Conservation (phyloP, 495 filamentous ascomycete genomes). For the Aspergillus bridgeri region DNA sequence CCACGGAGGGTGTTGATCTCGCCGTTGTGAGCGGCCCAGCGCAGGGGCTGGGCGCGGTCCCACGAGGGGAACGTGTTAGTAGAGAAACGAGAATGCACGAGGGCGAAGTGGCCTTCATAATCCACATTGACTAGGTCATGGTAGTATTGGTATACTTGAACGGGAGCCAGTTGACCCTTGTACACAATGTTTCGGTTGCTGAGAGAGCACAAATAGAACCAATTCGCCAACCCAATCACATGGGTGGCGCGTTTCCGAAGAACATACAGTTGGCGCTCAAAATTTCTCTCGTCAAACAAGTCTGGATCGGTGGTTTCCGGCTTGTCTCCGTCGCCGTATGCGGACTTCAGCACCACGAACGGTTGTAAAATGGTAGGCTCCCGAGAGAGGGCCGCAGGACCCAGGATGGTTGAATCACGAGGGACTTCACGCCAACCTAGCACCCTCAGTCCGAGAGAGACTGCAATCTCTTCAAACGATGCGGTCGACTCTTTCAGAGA, state of each 20-base stretch:
- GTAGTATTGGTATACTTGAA: conserved; percentile 99
- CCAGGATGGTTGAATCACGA: conserved; percentile 85
- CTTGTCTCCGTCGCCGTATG: conserved; percentile 81
- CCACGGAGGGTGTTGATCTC: conserved; percentile 98
- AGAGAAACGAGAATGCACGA: conserved; percentile 97
- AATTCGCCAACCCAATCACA: conserved; percentile 92
- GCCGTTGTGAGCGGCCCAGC: conserved; percentile 98
- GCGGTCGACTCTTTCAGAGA: conserved; percentile 80
- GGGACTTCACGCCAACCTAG: conserved; percentile 97
- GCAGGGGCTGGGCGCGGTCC: conserved; percentile 95
- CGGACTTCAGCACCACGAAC: conserved; percentile 83
- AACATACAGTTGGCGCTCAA: conserved; percentile 92
- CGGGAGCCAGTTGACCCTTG: conserved; percentile 94
- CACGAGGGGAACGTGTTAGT: conserved; percentile 99
- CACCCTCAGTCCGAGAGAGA: conserved; percentile 80
- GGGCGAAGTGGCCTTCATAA: conserved; percentile 95
- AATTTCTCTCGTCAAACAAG: conserved; percentile 76
- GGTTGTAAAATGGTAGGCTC: conserved; percentile 95
- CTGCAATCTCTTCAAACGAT: conserved; percentile 88
- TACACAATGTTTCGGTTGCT: conserved; percentile 99
- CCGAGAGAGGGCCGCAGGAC: conserved; percentile 86
- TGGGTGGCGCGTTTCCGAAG: conserved; percentile 93
- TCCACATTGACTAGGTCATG: conserved; percentile 96
- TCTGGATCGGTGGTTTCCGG: conserved; percentile 77
- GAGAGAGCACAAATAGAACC: conserved; percentile 98